Percentiles rank a stretch among this genome's conserved stretches.
These are phyloP conservation scores for Sherardia arvensis DNA, from an alignment of 257 asterid genomes.

Conservation along the genomic window DNA sequence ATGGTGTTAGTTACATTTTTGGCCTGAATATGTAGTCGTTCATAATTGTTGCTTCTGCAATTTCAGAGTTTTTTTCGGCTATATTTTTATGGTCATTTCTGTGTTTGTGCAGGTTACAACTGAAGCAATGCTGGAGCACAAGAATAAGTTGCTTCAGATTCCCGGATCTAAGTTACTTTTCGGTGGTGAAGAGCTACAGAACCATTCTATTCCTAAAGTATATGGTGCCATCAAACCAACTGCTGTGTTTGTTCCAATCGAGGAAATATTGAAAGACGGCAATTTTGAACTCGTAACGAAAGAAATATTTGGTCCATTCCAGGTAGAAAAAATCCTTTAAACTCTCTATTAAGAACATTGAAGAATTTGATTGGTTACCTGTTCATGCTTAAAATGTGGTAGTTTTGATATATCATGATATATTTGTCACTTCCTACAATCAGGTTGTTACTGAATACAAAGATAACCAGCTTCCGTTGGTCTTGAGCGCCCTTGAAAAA, in stretches of 20 bases:
- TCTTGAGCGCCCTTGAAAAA: conserved; percentile 57
- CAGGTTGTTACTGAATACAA: conserved; percentile 80
- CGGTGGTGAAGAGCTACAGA: conserved; percentile 75
- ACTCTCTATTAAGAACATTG: neutral
- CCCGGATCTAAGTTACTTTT: conserved; percentile 77
- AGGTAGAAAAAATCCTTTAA: conserved; percentile 32
- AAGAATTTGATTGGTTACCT: neutral
- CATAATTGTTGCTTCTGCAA: neutral
- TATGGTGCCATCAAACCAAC: conserved; percentile 96
- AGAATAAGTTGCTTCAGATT: conserved; percentile 60
- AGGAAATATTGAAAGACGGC: conserved; percentile 59
- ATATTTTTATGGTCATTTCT: neutral
- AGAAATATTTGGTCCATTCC: conserved; percentile 95
- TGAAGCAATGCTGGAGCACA: conserved; percentile 69
- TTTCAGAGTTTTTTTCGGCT: neutral
- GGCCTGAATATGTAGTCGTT: neutral
- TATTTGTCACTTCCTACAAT: neutral
- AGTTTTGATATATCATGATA: neutral
- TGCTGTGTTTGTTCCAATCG: conserved; percentile 85
- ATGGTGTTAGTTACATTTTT: neutral
- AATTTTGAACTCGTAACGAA: conserved; percentile 67
- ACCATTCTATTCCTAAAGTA: conserved; percentile 70
- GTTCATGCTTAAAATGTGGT: neutral
- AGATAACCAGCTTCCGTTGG: conserved; percentile 54
- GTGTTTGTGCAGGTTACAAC: conserved; percentile 55